Evolutionary conservation across 1,284 basidiomycete genomes (phyloP).

Genomic region (Ustanciosporium gigantosporum): DNA sequence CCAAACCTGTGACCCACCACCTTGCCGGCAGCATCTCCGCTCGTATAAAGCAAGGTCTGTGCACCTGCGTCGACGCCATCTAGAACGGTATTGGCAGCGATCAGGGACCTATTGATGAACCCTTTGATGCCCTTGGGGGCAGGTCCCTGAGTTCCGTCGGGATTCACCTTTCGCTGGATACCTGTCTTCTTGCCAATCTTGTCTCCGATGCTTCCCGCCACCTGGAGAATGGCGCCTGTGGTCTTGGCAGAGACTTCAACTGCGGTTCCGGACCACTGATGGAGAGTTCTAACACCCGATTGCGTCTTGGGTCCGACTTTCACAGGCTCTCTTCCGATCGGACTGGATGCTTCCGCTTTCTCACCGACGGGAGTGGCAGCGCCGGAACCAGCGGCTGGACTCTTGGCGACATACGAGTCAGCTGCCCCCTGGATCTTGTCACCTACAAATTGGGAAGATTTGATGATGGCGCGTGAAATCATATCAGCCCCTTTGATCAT

Average conservation of each 20-base stretch:
- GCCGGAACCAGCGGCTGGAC: slow-evolving; percentile 19
- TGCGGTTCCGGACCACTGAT: slow-evolving; percentile 32
- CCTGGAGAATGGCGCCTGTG: slow-evolving; percentile 47
- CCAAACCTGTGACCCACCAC: slow-evolving; percentile 61
- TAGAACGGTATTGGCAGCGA: slow-evolving; percentile 58
- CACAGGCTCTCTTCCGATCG: slow-evolving; percentile 13
- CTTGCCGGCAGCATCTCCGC: slow-evolving; percentile 49
- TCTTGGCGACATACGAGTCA: slow-evolving; percentile 38
- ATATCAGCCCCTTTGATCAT: slow-evolving; percentile 45
- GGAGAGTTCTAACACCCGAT: slow-evolving; percentile 10
- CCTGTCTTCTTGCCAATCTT: slow-evolving; percentile 57
- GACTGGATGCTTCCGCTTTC: slow-evolving; percentile 5
- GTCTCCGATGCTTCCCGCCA: slow-evolving; percentile 56
- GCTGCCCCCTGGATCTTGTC: slow-evolving; percentile 43
- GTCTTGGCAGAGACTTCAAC: slow-evolving; percentile 48
- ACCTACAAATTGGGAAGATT: slow-evolving; percentile 47
- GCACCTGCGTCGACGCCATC: slow-evolving; percentile 59
- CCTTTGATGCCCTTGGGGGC: slow-evolving; percentile 55
- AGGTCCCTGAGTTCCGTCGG: slow-evolving; percentile 23
- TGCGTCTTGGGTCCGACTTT: slow-evolving; percentile 22
- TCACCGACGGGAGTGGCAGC: slow-evolving; percentile 12
- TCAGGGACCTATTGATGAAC: slow-evolving; percentile 54
- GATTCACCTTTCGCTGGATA: slow-evolving; percentile 49
- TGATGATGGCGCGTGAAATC: slow-evolving; percentile 52
- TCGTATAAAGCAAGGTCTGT: slow-evolving; percentile 46